Evolutionary conservation across 176 grass and related monocot species (phyloP).

Genomic region (Calamus simplicifolius): DNA sequence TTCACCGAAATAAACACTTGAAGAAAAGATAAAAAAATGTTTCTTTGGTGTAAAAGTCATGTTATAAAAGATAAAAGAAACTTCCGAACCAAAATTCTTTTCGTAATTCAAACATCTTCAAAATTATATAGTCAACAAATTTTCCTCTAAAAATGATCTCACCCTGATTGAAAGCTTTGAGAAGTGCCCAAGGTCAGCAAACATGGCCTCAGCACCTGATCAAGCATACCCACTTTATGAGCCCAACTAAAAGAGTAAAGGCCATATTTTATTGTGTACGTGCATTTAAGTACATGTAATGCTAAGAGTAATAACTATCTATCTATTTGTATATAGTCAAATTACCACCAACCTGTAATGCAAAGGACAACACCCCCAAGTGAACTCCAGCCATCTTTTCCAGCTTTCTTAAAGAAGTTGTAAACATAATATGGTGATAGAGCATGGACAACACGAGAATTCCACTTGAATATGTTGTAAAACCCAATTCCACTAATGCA

Average conservation of each 20-base stretch:
- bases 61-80: too few relatives aligned
- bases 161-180: conserved; percentile 56
- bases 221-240: conserved; percentile 5
- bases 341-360: conserved; percentile 61
- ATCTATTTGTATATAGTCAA: not conserved
- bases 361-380: conserved; percentile 88
- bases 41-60: too few relatives aligned
- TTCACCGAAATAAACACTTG: too few relatives aligned
- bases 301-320: too few relatives aligned
- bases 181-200: conserved; percentile 93
- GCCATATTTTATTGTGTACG: not conserved
- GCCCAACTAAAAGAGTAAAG: conserved; percentile 8
- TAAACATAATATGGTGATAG: conserved; percentile 84
- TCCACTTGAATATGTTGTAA: conserved; percentile 89
- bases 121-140: too few relatives aligned
- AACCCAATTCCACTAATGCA: conserved; percentile 76
- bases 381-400: conserved; percentile 84
- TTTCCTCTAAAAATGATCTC: conserved; percentile 1
- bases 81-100: too few relatives aligned
- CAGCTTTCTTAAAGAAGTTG: conserved; percentile 77
- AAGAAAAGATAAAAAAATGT: too few relatives aligned
- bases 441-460: conserved; percentile 56
- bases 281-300: too few relatives aligned
- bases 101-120: too few relatives aligned
- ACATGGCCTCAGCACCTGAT: conserved; percentile 91